Evolutionary conservation across 495 filamentous ascomycete genomes (phyloP).

Genomic region (Trichoderma erinaceum): DNA sequence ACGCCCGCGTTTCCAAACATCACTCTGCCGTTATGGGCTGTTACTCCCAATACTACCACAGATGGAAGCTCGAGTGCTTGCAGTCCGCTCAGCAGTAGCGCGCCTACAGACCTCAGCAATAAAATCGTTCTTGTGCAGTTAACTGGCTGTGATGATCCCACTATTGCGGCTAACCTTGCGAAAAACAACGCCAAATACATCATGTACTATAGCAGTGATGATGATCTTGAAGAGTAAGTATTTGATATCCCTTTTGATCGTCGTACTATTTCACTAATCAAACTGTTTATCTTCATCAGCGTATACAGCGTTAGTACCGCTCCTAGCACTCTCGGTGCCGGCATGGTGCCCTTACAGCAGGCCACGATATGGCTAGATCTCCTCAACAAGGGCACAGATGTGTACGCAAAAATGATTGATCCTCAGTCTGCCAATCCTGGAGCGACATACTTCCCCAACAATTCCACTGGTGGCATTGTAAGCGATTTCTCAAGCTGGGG

Average conservation of each 20-base stretch:
- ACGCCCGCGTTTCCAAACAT: constrained; percentile 36
- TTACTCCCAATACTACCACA: constrained; percentile 39
- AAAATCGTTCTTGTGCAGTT: constrained; percentile 50
- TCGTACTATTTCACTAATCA: not conserved
- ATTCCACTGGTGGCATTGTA: constrained; percentile 35
- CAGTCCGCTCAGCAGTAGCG: not conserved
- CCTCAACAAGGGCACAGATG: constrained; percentile 31
- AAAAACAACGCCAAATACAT: constrained; percentile 50
- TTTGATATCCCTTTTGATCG: not conserved
- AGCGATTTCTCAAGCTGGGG: constrained; percentile 52
- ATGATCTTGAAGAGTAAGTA: constrained; percentile 23
- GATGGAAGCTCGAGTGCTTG: not conserved
- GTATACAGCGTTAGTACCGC: constrained; percentile 31
- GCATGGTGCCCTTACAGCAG: constrained; percentile 40
- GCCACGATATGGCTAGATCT: constrained; percentile 39
- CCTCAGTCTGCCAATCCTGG: constrained; percentile 34
- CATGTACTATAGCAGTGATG: constrained; percentile 46
- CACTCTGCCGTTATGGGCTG: constrained; percentile 43
- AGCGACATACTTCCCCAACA: constrained; percentile 33
- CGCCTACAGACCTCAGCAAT: constrained; percentile 40
- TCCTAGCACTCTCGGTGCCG: constrained; percentile 28
- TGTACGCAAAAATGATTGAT: constrained; percentile 39
- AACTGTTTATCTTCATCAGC: not conserved
- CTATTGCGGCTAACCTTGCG: constrained; percentile 45
- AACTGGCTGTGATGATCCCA: constrained; percentile 43